A percentile compares a stretch with the other conserved stretches of the same genome.
Evolutionary conservation across 352 stramenopile genomes (phyloP).

Genomic region (Phytophthora cajani): DNA sequence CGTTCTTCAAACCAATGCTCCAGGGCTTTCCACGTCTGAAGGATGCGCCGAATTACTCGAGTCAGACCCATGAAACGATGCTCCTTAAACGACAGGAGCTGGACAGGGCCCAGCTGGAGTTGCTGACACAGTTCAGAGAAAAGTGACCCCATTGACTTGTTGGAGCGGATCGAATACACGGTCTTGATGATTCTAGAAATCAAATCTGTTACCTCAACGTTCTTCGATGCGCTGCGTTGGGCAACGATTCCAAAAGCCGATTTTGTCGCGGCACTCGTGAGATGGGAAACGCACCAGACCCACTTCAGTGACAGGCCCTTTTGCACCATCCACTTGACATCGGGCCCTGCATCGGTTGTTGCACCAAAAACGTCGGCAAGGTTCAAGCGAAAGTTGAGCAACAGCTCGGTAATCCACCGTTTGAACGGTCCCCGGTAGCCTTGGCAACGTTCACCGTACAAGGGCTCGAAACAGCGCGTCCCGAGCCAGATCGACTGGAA

Average conservation of each 20-base stretch:
- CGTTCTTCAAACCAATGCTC: not conserved
- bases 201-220: not conserved
- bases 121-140: not conserved
- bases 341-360: not conserved
- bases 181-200: not conserved
- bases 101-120: not conserved
- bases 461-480: not conserved
- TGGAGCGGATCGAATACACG: not conserved
- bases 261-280: not conserved
- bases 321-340: not conserved
- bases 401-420: not conserved
- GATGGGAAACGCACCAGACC: not conserved
- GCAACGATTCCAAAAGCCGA: not conserved
- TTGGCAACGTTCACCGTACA: not conserved
- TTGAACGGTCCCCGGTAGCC: not conserved
- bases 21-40: not conserved
- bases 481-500: not conserved
- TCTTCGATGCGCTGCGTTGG: not conserved
- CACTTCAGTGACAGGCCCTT: not conserved
- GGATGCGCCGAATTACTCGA: not conserved
- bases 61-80: not conserved
- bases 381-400: not conserved
- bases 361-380: not conserved
- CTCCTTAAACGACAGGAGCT: not conserved
- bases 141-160: not conserved